Conservation (phyloP, 148 eudicot genomes). For the Amaranthus hypochondriacus region DNA sequence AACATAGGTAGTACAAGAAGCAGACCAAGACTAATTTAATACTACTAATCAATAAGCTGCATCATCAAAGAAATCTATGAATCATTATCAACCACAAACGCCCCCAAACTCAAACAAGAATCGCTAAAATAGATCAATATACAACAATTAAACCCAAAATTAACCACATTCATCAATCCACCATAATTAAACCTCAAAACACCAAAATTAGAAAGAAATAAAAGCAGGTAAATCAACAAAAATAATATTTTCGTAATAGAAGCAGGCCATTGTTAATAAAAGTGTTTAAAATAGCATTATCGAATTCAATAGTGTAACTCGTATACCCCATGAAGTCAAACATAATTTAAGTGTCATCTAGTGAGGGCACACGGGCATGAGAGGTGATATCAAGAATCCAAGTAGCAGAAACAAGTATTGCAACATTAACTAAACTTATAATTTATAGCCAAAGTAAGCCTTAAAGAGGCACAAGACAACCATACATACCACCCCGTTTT, state of each 20-base stretch:
- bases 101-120: not conserved
- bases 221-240: not conserved
- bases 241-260: constrained; percentile 72
- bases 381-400: too few relatives aligned
- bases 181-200: too few relatives aligned
- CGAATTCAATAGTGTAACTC: too few relatives aligned
- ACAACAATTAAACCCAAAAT: not conserved
- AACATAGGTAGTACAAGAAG: too few relatives aligned
- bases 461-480: not conserved
- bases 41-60: not conserved
- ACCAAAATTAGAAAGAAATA: not conserved
- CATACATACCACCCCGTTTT: constrained; percentile 67
- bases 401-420: not conserved
- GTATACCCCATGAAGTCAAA: too few relatives aligned
- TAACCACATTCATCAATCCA: not conserved
- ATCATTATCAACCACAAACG: not conserved
- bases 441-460: not conserved
- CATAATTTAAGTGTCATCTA: too few relatives aligned
- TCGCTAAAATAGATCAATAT: not conserved
- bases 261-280: constrained; percentile 56
- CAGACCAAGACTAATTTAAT: too few relatives aligned
- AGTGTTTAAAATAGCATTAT: too few relatives aligned
- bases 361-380: too few relatives aligned
- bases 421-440: not conserved
- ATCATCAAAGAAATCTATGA: not conserved